A percentile compares a stretch with the other conserved stretches of the same genome.
These are phyloP conservation scores for Ogataea zsoltii DNA, from an alignment of 805 yeast species.

Conservation along the genomic window DNA sequence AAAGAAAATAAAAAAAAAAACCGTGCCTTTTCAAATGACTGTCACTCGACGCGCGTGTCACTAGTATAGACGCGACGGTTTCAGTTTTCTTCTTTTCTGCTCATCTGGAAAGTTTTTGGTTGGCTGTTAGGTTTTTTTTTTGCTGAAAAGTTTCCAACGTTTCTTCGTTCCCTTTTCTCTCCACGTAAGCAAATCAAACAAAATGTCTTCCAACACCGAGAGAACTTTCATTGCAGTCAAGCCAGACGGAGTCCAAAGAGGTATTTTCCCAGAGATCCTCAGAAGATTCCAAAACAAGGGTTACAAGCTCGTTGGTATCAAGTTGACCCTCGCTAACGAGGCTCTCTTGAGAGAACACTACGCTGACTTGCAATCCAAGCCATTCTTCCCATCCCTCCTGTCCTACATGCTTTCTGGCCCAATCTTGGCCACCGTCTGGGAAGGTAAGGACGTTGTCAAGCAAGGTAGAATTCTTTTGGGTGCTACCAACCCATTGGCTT, in stretches of 20 bases:
- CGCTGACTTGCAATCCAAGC: slow-evolving; percentile 91
- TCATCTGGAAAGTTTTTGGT: neutral
- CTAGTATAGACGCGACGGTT: neutral
- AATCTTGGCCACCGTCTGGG: slow-evolving; percentile 99
- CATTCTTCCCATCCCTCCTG: slow-evolving; percentile 96
- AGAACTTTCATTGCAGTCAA: slow-evolving; percentile 91
- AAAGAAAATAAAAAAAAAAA: too few species aligned
- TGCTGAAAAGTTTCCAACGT: neutral
- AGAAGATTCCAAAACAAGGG: slow-evolving; percentile 97
- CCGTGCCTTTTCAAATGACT: too few species aligned
- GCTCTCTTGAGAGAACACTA: slow-evolving; percentile 88
- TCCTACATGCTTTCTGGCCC: slow-evolving; percentile 99
- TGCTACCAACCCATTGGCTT: slow-evolving; percentile 97
- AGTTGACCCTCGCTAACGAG: slow-evolving; percentile 87
- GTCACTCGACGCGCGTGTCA: neutral
- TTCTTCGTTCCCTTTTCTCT: neutral
- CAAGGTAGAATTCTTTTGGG: slow-evolving; percentile 97
- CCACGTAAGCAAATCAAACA: slow-evolving; percentile 9
- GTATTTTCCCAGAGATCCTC: slow-evolving; percentile 85
- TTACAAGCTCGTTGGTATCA: slow-evolving; percentile 94
- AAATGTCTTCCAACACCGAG: slow-evolving; percentile 60
- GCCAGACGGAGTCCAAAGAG: slow-evolving; percentile 99
- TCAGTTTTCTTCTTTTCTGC: neutral
- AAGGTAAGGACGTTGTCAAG: slow-evolving; percentile 99
- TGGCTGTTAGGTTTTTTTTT: slow-evolving; percentile 3